A percentile compares a stretch with the other conserved stretches of the same genome.
Evolutionary conservation across 2,329 filamentous ascomycete genomes (phyloP).

Genomic region (Simplicillium aogashimaense): DNA sequence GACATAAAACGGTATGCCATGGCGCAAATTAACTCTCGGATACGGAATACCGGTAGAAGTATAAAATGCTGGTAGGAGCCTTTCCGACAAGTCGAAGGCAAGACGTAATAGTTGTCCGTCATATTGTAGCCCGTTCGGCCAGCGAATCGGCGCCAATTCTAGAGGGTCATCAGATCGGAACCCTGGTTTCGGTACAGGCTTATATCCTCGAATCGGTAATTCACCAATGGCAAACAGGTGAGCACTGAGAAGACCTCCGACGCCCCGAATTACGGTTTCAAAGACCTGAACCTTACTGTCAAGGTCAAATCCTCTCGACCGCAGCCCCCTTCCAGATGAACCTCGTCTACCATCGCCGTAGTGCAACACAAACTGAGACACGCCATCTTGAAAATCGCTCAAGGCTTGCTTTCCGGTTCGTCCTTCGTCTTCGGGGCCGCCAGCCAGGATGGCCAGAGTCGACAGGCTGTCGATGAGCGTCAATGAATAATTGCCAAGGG

Average conservation of each 20-base stretch:
- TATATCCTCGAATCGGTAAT: slow-evolving; percentile 74
- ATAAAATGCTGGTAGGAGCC: slow-evolving; percentile 85
- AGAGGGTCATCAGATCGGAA: slow-evolving; percentile 27
- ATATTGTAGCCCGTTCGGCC: slow-evolving; percentile 72
- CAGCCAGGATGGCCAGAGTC: slow-evolving; percentile 85
- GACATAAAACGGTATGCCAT: slow-evolving; percentile 85
- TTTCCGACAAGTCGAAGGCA: slow-evolving; percentile 72
- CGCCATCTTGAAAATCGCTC: slow-evolving; percentile 68
- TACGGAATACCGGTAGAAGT: slow-evolving; percentile 89
- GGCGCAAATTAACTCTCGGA: slow-evolving; percentile 81
- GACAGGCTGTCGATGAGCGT: slow-evolving; percentile 93
- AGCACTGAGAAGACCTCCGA: slow-evolving; percentile 83
- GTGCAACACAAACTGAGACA: slow-evolving; percentile 64
- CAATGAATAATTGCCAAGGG: slow-evolving; percentile 91
- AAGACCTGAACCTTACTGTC: slow-evolving; percentile 99
- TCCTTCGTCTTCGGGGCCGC: slow-evolving; percentile 41
- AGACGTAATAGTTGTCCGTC: slow-evolving; percentile 85
- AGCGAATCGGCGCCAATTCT: slow-evolving; percentile 48
- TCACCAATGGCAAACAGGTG: slow-evolving; percentile 90
- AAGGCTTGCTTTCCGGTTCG: slow-evolving; percentile 40
- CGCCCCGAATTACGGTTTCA: slow-evolving; percentile 89
- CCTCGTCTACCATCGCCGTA: slow-evolving; percentile 79
- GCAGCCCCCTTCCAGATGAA: slow-evolving; percentile 56
- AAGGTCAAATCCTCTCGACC: slow-evolving; percentile 77
- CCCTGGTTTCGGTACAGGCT: slow-evolving; percentile 30